These are phyloP conservation scores for Isoetes taiwanensis DNA, from an alignment of 75 land plant genomes.

Conservation along the genomic window DNA sequence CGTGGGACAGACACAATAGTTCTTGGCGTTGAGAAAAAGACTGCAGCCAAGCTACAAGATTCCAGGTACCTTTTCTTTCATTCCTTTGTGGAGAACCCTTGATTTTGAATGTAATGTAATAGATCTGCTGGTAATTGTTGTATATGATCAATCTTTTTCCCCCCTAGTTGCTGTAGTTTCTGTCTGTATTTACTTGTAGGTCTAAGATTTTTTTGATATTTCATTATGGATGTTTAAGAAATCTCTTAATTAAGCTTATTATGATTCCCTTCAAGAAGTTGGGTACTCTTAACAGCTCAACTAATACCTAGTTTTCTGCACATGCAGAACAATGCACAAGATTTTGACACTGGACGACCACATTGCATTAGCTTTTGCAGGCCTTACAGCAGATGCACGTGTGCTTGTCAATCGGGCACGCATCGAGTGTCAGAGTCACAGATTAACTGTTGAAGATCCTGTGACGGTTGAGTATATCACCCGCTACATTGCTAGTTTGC, in stretches of 20 bases:
- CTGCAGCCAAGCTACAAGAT: constrained; percentile 79
- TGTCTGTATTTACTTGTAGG: no score
- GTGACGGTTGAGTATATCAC: constrained; percentile 96
- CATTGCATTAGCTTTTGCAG: constrained; percentile 90
- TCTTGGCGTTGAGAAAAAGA: constrained; percentile 78
- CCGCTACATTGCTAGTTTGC: constrained; percentile 89
- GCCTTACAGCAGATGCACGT: constrained; percentile 94
- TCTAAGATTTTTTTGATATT: no score
- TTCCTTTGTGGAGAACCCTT: no score
- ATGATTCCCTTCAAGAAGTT: no score
- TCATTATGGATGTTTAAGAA: no score
- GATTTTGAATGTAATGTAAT: no score
- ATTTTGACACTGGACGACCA: constrained; percentile 79
- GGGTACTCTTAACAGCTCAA: no score
- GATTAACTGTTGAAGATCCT: constrained; percentile 93
- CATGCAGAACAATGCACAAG: constrained; percentile 67
- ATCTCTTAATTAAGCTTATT: no score
- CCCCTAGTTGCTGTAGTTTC: no score
- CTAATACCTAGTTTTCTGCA: neutral
- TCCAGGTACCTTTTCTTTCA: constrained; percentile 57
- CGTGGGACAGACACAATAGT: constrained; percentile 80
- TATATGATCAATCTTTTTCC: no score
- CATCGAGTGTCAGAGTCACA: constrained; percentile 90
- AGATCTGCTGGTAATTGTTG: no score
- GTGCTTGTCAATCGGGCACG: constrained; percentile 80